phyloP scores from a whole-genome alignment of 345 rosid genomes.

The Sonneratia alba region DNA sequence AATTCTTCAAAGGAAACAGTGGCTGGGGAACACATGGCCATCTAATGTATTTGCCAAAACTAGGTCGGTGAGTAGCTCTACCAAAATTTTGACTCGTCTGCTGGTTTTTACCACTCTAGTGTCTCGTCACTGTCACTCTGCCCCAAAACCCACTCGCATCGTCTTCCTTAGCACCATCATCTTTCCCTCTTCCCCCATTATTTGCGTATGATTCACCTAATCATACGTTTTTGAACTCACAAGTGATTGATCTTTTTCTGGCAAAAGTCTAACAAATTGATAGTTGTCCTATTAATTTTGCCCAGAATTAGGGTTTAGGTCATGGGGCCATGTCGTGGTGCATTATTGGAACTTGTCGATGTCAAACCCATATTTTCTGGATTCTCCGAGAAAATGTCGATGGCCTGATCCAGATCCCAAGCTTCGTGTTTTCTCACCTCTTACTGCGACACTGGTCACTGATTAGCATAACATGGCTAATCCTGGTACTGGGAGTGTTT shows the following conservation, averaged over 20 bases:
- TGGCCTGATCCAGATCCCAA: neutral
- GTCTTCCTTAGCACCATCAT: neutral
- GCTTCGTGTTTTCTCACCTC: neutral
- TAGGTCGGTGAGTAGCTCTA: neutral
- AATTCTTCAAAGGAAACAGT: neutral
- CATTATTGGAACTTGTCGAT: too few species aligned
- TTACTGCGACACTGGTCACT: neutral
- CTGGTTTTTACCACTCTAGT: slow-evolving; percentile 3
- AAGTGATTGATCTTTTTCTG: neutral
- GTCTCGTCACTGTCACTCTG: slow-evolving; percentile 3
- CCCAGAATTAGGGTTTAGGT: neutral
- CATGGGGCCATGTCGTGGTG: neutral
- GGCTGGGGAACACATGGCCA: neutral
- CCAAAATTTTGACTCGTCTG: slow-evolving; percentile 1
- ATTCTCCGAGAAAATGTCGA: neutral
- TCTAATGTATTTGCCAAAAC: neutral
- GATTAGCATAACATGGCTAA: neutral
- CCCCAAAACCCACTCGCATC: neutral
- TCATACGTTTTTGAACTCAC: neutral
- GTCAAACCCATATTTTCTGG: neutral
- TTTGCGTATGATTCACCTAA: slow-evolving; percentile 4
- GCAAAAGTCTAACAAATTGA: neutral
- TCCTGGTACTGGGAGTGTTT: neutral
- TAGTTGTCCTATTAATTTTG: neutral
- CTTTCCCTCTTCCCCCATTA: neutral